Evolutionary conservation across 768 basidiomycete genomes (phyloP), one percentile per base, ranked within the genome.

Genomic region (Tulasnella sp.): DNA sequence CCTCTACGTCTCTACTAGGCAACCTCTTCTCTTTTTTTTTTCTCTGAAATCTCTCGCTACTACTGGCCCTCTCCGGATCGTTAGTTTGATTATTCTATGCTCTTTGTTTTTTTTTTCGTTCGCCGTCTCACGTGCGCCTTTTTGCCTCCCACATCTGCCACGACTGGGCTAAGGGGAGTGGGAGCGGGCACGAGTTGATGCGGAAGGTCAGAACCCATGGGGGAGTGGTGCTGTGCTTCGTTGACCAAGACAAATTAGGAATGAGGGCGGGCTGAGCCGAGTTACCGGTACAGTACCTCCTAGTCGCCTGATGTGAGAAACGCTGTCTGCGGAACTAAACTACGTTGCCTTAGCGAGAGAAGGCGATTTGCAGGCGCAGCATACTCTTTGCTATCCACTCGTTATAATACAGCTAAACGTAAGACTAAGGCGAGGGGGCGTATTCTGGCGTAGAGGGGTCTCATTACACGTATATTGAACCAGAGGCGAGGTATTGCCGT

Each of bases 311-410:
- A 68, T 74, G 73, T 74, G 73, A 46, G 73, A 74, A 74, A 27
- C 52, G 52, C n/a, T 40, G 73, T 46, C 73, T 74, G 73, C 73
- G 62, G 62, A 68, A 68, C 62, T 68, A 68, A 36, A 68, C 62
- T 68, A 36, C 62, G 31, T 31, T 36, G 62, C 62, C 62, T 68
- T 68, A 68, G 62, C 62, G 62, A 68, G 62, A 68, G 62, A 68
- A 68, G 62, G 16, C 62, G 34, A 34, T 27, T 31, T 34, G 34
- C 27, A 68, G 62, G 62, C 62, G 62, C 34, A 31, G 62, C 62
- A 36, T 68, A 31, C 62, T 5, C 16, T n/a, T 31, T 16, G 4
- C 27, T 68, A 16, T 68, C 27, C 18, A 68, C 24, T 34, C 24
- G 19, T 27, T 36, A 27, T 36, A 36, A 36, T 34, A n/a, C 34